phyloP scores from a whole-genome alignment of 1,284 basidiomycete species.

The Cutaneotrichosporon sp. region DNA sequence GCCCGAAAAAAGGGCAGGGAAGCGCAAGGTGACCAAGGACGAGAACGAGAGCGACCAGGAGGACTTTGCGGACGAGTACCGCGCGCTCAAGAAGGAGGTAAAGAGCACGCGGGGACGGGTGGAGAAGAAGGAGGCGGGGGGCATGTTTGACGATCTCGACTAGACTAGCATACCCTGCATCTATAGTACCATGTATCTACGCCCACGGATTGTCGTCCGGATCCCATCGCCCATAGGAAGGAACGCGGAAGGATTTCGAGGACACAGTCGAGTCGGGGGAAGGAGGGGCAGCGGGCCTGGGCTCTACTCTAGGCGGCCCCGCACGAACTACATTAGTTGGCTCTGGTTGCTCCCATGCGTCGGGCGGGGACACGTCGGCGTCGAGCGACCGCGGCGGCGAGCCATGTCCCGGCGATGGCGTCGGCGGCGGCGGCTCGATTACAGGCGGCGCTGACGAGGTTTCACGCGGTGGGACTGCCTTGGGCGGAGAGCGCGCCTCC shows the following conservation, averaged over 20 bases:
- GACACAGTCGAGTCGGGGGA: neutral
- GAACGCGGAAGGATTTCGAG: constrained; percentile 14
- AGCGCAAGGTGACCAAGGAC: constrained; percentile 37
- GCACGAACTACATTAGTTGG: neutral
- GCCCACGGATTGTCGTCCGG: constrained; percentile 24
- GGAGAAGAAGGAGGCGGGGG: constrained; percentile 60
- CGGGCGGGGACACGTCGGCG: neutral
- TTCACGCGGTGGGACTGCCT: neutral
- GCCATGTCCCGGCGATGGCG: neutral
- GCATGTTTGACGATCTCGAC: constrained; percentile 50
- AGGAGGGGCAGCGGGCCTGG: neutral
- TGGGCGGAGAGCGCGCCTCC: neutral
- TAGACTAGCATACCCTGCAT: constrained; percentile 14
- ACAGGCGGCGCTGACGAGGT: neutral
- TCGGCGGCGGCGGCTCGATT: neutral
- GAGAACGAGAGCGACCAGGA: constrained; percentile 22
- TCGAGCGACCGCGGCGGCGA: neutral
- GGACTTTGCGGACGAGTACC: constrained; percentile 38
- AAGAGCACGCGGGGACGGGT: constrained; percentile 32
- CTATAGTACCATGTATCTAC: constrained; percentile 25
- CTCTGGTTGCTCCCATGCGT: neutral
- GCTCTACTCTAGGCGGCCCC: neutral
- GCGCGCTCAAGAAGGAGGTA: constrained; percentile 56
- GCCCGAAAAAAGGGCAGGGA: constrained; percentile 21
- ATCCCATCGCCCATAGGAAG: constrained; percentile 17